Evolutionary conservation across 208 protist species (phyloP), one percentile per base, ranked within the genome.

Genomic region (Leptomonas pyrrhocoris): DNA sequence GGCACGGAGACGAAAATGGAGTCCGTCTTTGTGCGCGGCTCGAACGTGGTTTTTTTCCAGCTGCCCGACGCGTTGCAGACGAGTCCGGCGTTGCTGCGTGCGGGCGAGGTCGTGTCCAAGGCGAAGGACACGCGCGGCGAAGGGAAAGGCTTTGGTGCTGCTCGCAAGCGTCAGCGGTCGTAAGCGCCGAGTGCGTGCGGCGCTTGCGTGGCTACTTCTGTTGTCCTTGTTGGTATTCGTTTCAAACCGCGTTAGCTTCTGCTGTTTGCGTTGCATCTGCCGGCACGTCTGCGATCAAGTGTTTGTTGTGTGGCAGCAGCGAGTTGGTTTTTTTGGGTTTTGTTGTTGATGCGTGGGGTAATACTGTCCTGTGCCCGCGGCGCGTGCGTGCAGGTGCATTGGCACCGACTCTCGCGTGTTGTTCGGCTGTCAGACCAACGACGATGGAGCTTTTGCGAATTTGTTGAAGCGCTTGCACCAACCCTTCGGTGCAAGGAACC

Each of bases 31-130:
- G 57, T 98, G 21, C 83, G 96, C 46, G 94, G 96, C 16, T 92
- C 93, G 1, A 94, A 90, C 60, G 83, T 98, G 25, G 85, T 97
- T 13, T 97, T 96, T 63, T 92, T 98, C 63, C 90, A 97, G 59
- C 77, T 98, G 23, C 93, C 96, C 6, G 96, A 98, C 61, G 85
- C 89, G 2, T 79, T 98, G 51, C 79, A 88, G 68, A 84, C 83
- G 34, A 81, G 78, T 28, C 94, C 92, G 21, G 81, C 86, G 19
- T 64, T 96, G 49, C 59, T 92, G 54, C 79, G 83, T 19, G 89
- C 85, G 5, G 85, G 85, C 12, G 65, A 84, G 64, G 48, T 81
- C 9, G 73, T 88, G 19, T 74, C 80, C 28, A 94, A 89, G 66
- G 73, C 82, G 28, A 58, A 83, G 62, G 92, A 96, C 68, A 69